These are phyloP conservation scores for Bipolaris bicolor DNA, from an alignment of 2,329 filamentous ascomycete species.

Conservation along the genomic window DNA sequence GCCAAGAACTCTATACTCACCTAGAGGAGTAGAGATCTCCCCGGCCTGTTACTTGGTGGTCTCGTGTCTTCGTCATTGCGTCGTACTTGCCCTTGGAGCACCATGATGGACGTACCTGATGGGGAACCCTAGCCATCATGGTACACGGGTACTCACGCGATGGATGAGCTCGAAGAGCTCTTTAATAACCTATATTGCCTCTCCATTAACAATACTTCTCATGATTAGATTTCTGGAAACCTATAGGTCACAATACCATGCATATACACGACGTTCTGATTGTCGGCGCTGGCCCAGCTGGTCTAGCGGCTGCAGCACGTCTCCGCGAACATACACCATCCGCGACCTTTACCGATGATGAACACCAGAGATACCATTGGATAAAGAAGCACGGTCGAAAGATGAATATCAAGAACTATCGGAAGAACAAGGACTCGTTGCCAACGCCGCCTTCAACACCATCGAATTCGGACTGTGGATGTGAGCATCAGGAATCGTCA, in stretches of 20 bases:
- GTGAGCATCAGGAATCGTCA: conserved; percentile 8
- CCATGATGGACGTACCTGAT: conserved; percentile 29
- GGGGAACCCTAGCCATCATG: conserved; percentile 27
- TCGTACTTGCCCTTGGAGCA: conserved; percentile 22
- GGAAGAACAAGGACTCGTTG: conserved; percentile 48
- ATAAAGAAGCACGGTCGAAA: conserved; percentile 68
- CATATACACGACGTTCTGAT: conserved; percentile 70
- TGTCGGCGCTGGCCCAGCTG: conserved; percentile 74
- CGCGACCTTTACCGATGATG: conserved; percentile 81
- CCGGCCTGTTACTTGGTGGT: background rate
- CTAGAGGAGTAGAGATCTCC: background rate
- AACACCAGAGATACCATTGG: conserved; percentile 82
- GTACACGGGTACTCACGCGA: conserved; percentile 18
- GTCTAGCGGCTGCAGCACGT: conserved; percentile 74
- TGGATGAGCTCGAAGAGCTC: background rate
- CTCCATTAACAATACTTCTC: background rate
- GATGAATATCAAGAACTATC: conserved; percentile 63
- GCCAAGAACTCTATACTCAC: background rate
- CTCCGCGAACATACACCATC: conserved; percentile 75
- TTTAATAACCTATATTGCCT: background rate
- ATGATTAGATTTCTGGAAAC: too few relatives aligned
- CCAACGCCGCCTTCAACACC: conserved; percentile 34
- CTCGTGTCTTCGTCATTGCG: conserved; percentile 3
- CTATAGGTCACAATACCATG: conserved; percentile 16
- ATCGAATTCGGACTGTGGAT: conserved; percentile 26